A percentile compares a stretch with the other conserved stretches of the same genome.
phyloP scores from a whole-genome alignment of 2,329 filamentous ascomycete genomes.

The Monilinia vaccinii-corymbosi region DNA sequence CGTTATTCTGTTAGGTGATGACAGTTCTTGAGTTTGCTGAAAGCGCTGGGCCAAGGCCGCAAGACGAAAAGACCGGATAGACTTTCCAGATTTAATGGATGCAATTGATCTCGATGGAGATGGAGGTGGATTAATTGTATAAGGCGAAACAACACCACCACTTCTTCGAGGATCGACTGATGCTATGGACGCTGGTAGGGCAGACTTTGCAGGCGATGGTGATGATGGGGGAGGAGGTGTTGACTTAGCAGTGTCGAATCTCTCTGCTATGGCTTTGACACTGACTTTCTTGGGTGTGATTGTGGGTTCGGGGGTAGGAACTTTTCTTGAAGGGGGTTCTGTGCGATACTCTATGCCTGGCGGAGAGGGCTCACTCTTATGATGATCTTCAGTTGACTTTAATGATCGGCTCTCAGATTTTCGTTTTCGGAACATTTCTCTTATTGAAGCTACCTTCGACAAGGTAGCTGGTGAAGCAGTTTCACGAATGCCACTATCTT shows the following conservation, averaged over 20 bases:
- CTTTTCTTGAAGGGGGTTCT: not conserved
- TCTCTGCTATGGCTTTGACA: conserved; percentile 26
- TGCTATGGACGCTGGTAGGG: not conserved
- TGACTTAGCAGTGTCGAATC: conserved; percentile 18
- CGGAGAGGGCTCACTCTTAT: not conserved
- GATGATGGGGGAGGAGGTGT: conserved; percentile 12
- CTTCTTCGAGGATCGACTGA: conserved; percentile 3
- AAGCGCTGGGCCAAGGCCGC: not conserved
- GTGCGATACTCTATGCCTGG: not conserved
- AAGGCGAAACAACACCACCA: conserved; percentile 20
- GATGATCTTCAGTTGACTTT: not conserved
- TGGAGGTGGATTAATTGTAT: conserved; percentile 22
- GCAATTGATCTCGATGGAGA: conserved; percentile 24
- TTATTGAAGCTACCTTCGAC: conserved; percentile 7
- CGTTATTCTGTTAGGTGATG: conserved; percentile 19
- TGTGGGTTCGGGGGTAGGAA: not conserved
- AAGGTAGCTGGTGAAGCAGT: not conserved
- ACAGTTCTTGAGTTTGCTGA: not conserved
- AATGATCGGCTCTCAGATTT: conserved; percentile 4
- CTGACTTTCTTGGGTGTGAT: conserved; percentile 12
- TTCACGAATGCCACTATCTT: not conserved
- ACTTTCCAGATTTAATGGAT: conserved; percentile 17
- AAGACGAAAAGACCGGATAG: conserved; percentile 10
- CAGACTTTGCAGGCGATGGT: conserved; percentile 8
- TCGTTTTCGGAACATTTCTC: conserved; percentile 5